Base-by-base conservation (phyloP, 805 yeast species). In the Wickerhamiella nectarea region DNA sequence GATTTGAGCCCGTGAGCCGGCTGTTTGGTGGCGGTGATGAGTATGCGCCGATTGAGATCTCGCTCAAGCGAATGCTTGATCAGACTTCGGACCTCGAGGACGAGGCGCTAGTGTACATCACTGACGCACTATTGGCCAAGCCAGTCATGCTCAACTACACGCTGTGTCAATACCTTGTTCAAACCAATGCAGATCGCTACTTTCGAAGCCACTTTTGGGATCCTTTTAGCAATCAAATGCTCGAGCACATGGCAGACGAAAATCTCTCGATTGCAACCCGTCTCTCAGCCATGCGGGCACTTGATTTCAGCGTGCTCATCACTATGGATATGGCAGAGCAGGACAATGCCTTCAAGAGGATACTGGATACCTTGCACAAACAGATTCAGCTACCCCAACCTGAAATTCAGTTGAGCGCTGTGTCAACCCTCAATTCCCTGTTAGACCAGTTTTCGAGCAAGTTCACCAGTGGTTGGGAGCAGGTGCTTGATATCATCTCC, bases 381-480 rank as follows among this genome's bases (percentile, higher is more conserved):
- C 68, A 76, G 31, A 65, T 60, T 37, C 46, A 47, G 14, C 33
- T 74, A 49, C 71, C 76, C 25, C 85, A 80, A 50, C 70, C 77
- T 2, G 87, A 80, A 43, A 74, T 85, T 48, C 75, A 79, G 47
- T 68, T 80, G 14, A 70, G 70, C 22, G 61, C 74, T 0, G 63
- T 87, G 34, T 70, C 74, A 22, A 78, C 84, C 0, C 58, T 89
- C 41, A 80, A 77, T 55, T 75, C 70, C 24, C 66, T 87, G n/a
- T 67, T 89, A 25, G 93, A 86, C 53, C 76, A 80, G 51, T 80
- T 75, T 56, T 96, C 94, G 1, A 69, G 70, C 28, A 62, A 67
- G 6, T 66, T 78, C 41, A 64, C 66, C 36, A 58, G 69, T n/a
- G 77, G 81, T 0, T 89, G 97, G 97, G 71, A 72, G 29, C 60